phyloP scores from a whole-genome alignment of 2,329 filamentous ascomycete species.

The Daldinia eschscholtzii region DNA sequence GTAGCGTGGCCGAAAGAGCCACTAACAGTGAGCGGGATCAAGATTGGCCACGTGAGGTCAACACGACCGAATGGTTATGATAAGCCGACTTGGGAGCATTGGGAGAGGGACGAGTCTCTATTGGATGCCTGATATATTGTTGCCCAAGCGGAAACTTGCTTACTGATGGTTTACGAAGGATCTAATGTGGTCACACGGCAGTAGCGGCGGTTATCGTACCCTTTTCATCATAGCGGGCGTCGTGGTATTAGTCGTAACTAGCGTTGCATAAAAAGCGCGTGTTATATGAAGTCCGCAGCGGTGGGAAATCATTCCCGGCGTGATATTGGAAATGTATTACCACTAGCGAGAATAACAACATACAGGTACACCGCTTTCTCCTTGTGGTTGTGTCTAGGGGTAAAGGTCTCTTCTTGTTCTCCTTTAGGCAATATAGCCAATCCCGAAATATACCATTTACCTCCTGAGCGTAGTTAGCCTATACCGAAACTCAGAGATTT shows the following conservation, averaged over 20 bases:
- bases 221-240: conserved; percentile 36
- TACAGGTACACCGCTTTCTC: neutral
- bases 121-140: conserved; percentile 35
- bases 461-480: neutral
- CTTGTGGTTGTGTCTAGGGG: neutral
- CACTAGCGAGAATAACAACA: conserved; percentile 21
- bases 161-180: conserved; percentile 21
- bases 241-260: conserved; percentile 34
- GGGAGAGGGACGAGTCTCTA: conserved; percentile 57
- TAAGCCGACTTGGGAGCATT: conserved; percentile 67
- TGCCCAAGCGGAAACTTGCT: conserved; percentile 7
- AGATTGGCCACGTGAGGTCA: conserved; percentile 59
- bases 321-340: conserved; percentile 2
- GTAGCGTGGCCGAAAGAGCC: conserved; percentile 61
- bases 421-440: neutral
- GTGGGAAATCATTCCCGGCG: conserved; percentile 11
- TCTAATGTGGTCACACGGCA: conserved; percentile 39
- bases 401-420: neutral
- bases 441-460: neutral
- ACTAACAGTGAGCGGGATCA: conserved; percentile 59
- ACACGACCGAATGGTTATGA: conserved; percentile 68
- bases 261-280: conserved; percentile 22
- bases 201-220: conserved; percentile 39
- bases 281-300: conserved; percentile 25
- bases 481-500: neutral